phyloP scores from a whole-genome alignment of 169 alveolate species.

The Condylostoma magnum region DNA sequence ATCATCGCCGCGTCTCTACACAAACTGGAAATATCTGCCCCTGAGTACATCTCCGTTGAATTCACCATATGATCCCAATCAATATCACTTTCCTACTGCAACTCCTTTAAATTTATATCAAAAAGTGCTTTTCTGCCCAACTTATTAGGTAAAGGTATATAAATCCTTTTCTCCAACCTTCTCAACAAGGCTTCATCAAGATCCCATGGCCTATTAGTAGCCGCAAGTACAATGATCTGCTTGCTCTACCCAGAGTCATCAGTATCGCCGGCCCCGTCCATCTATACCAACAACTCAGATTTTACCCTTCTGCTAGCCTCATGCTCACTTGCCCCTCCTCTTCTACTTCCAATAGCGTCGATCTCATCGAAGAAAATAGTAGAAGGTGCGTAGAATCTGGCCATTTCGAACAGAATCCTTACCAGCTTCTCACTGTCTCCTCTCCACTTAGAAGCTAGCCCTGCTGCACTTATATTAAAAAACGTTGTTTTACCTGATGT shows the following conservation, averaged over 20 bases:
- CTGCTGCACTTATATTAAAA: constrained; percentile 1
- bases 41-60: constrained; percentile 81
- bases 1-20: constrained; percentile 90
- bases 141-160: constrained; percentile 87
- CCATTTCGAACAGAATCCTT: constrained; percentile 87
- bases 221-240: constrained; percentile 82
- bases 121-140: constrained; percentile 64
- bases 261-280: constrained; percentile 83
- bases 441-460: constrained; percentile 61
- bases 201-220: constrained; percentile 92
- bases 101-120: constrained; percentile 50
- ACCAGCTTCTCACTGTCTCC: constrained; percentile 88
- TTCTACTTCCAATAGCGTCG: constrained; percentile 72
- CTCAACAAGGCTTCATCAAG: constrained; percentile 93
- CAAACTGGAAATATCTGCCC: constrained; percentile 86
- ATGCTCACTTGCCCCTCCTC: constrained; percentile 81
- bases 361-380: constrained; percentile 88
- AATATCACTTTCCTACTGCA: constrained; percentile 48
- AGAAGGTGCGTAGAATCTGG: constrained; percentile 87
- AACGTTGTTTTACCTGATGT: constrained; percentile 31
- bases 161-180: constrained; percentile 90
- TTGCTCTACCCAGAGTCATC: constrained; percentile 69
- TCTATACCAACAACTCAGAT: constrained; percentile 88
- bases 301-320: constrained; percentile 89
- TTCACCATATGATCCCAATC: constrained; percentile 73